These are phyloP conservation scores for Taphrina wiesneri DNA, from an alignment of 1,139 yeast species.

Conservation along the genomic window DNA sequence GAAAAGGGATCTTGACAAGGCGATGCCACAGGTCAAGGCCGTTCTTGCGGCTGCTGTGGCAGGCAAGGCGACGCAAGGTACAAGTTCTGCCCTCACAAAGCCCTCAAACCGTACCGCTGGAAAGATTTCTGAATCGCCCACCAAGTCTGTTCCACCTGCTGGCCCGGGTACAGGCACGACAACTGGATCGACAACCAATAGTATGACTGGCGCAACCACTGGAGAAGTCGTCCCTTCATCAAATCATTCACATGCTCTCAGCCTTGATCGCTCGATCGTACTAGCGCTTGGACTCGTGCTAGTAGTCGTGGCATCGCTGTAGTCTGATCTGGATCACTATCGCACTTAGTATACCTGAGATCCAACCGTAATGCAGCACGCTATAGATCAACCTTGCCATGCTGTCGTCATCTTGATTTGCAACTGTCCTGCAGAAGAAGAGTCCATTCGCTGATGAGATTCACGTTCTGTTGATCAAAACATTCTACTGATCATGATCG, in stretches of 20 bases:
- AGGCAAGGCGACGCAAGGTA: background rate
- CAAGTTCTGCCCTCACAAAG: background rate
- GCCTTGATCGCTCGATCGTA: background rate
- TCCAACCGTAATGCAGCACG: too few relatives aligned
- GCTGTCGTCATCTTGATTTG: too few relatives aligned
- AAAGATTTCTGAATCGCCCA: background rate
- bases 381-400: too few relatives aligned
- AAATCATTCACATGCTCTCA: background rate
- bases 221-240: background rate
- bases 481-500: too few relatives aligned
- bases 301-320: background rate
- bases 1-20: background rate
- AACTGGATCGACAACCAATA: background rate
- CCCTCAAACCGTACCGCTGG: too few relatives aligned
- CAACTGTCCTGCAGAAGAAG: too few relatives aligned
- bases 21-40: slow-evolving; percentile 4
- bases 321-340: too few relatives aligned
- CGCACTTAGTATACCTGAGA: too few relatives aligned
- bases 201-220: background rate
- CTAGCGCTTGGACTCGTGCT: background rate
- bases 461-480: too few relatives aligned
- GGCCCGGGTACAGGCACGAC: background rate
- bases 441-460: too few relatives aligned
- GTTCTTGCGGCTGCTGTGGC: background rate
- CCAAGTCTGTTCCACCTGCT: background rate